phyloP scores from a whole-genome alignment of 2,329 filamentous ascomycete species.

The Epichloe hybrida region DNA sequence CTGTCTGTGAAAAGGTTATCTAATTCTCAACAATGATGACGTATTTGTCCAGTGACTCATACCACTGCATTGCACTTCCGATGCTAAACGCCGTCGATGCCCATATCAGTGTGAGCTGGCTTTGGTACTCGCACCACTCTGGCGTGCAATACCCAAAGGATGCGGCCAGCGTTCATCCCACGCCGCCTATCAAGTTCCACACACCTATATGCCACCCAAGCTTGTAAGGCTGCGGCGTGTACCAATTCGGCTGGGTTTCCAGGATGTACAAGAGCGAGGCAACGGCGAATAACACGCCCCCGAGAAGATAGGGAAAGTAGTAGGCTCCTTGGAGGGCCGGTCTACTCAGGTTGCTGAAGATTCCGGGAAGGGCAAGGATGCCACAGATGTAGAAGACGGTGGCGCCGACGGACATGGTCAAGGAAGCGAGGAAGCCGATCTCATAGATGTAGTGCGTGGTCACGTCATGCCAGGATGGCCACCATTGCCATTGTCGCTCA shows the following conservation, averaged over 20 bases:
- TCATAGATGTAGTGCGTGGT: constrained; percentile 46
- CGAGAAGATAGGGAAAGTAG: constrained; percentile 45
- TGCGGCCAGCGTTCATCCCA: constrained; percentile 48
- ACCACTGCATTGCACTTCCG: constrained; percentile 12
- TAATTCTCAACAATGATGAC: neutral
- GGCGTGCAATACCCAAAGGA: constrained; percentile 34
- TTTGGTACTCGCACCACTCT: constrained; percentile 23
- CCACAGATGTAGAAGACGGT: constrained; percentile 52
- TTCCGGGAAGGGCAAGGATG: constrained; percentile 45
- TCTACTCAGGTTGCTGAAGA: constrained; percentile 33
- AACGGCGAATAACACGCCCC: constrained; percentile 45
- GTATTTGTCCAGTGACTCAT: constrained; percentile 12
- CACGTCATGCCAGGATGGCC: constrained; percentile 40
- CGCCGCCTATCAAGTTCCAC: constrained; percentile 48
- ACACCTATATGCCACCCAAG: constrained; percentile 53
- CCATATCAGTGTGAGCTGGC: constrained; percentile 23
- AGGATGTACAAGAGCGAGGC: constrained; percentile 46
- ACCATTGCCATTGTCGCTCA: constrained; percentile 39
- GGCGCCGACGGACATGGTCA: constrained; percentile 42
- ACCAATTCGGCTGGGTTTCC: constrained; percentile 51
- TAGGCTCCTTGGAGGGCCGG: constrained; percentile 38
- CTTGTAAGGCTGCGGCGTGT: constrained; percentile 35
- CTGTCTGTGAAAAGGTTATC: neutral
- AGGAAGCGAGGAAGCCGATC: constrained; percentile 47
- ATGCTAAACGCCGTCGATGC: constrained; percentile 7